phyloP scores from a whole-genome alignment of 805 yeast genomes.

The Suhomyces prunicola region DNA sequence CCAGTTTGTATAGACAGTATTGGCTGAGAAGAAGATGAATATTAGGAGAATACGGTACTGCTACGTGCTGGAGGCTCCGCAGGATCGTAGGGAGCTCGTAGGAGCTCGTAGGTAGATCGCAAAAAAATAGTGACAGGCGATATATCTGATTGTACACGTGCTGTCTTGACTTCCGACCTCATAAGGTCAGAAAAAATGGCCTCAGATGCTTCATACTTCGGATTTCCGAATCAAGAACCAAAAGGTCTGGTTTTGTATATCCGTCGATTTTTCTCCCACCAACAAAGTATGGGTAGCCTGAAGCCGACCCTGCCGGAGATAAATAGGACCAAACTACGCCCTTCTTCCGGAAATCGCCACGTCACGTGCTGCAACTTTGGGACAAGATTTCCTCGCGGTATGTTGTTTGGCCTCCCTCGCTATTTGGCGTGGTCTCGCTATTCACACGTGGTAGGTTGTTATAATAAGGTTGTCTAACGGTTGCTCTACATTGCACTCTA shows the following conservation, averaged over 20 bases:
- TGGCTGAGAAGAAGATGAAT: no score
- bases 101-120: background rate
- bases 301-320: background rate
- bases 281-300: background rate
- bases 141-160: background rate
- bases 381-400: no score
- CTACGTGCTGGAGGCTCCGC: no score
- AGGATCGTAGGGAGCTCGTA: no score
- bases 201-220: background rate
- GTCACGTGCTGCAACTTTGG: background rate
- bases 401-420: background rate
- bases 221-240: background rate
- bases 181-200: background rate
- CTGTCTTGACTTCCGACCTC: background rate
- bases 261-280: background rate
- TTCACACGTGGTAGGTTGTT: background rate
- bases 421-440: background rate
- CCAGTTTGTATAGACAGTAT: no score
- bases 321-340: background rate
- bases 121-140: background rate
- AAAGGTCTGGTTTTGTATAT: background rate
- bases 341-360: background rate
- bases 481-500: background rate
- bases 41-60: no score
- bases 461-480: background rate